phyloP scores from a whole-genome alignment of 257 asterid species.

The Fraxinus americana region DNA sequence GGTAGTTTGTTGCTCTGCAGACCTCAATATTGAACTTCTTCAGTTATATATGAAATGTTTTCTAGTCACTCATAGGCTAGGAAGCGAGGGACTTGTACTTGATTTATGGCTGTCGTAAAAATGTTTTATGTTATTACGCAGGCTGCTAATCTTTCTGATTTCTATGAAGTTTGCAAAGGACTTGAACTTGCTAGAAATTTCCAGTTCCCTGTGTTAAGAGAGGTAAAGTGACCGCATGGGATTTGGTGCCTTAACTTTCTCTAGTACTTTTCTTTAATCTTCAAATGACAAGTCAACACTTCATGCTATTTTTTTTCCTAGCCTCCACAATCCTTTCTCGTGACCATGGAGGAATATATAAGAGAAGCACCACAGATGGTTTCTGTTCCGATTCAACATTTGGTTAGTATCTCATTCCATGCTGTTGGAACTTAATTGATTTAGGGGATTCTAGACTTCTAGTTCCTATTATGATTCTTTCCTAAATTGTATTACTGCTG shows the following conservation, averaged over 20 bases:
- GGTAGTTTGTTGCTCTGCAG: constrained; percentile 45
- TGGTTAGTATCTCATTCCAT: constrained; percentile 44
- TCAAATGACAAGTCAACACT: constrained; percentile 12
- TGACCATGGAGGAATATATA: constrained; percentile 71
- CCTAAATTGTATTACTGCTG: not conserved
- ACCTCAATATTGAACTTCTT: constrained; percentile 9
- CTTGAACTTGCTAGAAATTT: constrained; percentile 96
- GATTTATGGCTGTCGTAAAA: constrained; percentile 13
- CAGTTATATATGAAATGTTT: constrained; percentile 14
- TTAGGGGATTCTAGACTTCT: not conserved
- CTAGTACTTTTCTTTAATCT: not conserved
- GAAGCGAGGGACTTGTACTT: constrained; percentile 10
- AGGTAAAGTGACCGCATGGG: constrained; percentile 49
- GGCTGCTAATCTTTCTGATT: constrained; percentile 91
- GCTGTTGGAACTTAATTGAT: not conserved
- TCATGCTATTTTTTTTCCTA: constrained; percentile 14
- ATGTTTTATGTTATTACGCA: constrained; percentile 33
- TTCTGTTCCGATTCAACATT: constrained; percentile 44
- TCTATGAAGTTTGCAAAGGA: constrained; percentile 93
- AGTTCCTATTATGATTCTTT: not conserved
- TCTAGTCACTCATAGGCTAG: constrained; percentile 16
- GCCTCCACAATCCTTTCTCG: constrained; percentile 70
- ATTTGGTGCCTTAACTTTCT: constrained; percentile 11
- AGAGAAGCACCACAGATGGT: constrained; percentile 71
- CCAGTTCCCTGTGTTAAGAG: constrained; percentile 91